Evolutionary conservation across 1,284 basidiomycete species (phyloP).

Genomic region (Moesziomyces parantarcticus): DNA sequence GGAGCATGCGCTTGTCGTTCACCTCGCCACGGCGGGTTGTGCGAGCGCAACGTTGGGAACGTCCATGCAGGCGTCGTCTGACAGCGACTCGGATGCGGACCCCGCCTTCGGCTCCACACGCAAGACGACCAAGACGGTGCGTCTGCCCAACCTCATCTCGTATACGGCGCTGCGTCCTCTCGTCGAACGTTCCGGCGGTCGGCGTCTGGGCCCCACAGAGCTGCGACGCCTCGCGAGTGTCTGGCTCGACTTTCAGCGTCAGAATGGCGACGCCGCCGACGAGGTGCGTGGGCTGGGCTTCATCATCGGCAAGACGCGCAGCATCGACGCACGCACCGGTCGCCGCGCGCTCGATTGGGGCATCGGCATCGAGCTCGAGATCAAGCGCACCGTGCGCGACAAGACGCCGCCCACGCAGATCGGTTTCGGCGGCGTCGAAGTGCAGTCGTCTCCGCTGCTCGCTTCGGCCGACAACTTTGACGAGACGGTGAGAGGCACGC

Average conservation of each 20-base stretch:
- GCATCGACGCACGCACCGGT: constrained; percentile 46
- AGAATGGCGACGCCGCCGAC: constrained; percentile 4
- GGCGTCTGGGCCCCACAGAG: constrained; percentile 46
- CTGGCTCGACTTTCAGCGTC: constrained; percentile 49
- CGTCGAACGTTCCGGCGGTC: constrained; percentile 58
- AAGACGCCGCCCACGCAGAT: constrained; percentile 39
- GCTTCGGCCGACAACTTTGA: constrained; percentile 21
- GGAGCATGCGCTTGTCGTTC: constrained; percentile 62
- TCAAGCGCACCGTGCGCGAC: constrained; percentile 24
- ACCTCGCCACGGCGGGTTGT: constrained; percentile 60
- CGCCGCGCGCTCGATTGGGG: constrained; percentile 52
- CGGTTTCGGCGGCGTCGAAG: constrained; percentile 39
- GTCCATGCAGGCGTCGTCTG: constrained; percentile 8
- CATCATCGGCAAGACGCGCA: constrained; percentile 43
- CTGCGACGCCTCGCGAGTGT: constrained; percentile 53
- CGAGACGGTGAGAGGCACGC: constrained; percentile 23
- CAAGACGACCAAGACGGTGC: constrained; percentile 31
- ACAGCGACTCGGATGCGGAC: constrained; percentile 15
- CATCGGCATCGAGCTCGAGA: constrained; percentile 56
- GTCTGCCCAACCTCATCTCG: constrained; percentile 58
- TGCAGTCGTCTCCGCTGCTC: constrained; percentile 14
- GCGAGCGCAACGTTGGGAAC: constrained; percentile 42
- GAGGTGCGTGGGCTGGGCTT: constrained; percentile 56
- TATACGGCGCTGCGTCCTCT: constrained; percentile 55
- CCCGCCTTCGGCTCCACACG: background rate